Conservation (phyloP, 2,329 filamentous ascomycete genomes). For the Ophiosphaerella korrae region DNA sequence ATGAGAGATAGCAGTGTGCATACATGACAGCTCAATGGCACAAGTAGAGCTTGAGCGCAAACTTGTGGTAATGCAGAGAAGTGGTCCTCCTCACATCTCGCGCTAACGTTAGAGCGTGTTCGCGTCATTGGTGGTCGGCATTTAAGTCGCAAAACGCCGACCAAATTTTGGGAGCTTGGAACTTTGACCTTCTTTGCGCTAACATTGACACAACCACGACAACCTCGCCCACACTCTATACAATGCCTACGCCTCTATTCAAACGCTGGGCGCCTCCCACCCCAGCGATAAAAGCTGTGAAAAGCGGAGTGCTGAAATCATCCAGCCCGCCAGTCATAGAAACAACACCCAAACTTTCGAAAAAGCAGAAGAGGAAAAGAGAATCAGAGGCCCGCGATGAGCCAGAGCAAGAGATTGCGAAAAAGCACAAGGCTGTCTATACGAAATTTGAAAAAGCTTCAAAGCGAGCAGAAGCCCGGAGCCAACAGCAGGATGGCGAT, state of each 20-base stretch:
- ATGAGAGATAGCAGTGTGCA: conserved; percentile 8
- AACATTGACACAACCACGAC: background rate
- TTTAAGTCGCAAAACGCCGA: conserved; percentile 26
- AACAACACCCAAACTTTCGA: conserved; percentile 22
- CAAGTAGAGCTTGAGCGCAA: background rate
- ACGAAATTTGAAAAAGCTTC: conserved; percentile 53
- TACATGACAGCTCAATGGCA: conserved; percentile 29
- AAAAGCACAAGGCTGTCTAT: conserved; percentile 49
- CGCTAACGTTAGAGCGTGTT: conserved; percentile 18
- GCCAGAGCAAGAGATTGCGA: conserved; percentile 35
- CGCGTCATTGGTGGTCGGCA: conserved; percentile 34
- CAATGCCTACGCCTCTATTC: conserved; percentile 56
- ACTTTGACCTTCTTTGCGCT: background rate
- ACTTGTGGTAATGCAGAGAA: background rate
- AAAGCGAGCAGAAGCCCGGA: conserved; percentile 31
- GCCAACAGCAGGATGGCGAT: conserved; percentile 16
- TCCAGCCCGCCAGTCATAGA: conserved; percentile 5
- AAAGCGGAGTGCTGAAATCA: background rate
- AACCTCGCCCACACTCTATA: conserved; percentile 6
- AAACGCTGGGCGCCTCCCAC: conserved; percentile 54
- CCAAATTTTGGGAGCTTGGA: conserved; percentile 28
- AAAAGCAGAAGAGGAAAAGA: conserved; percentile 44
- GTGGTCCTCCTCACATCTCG: conserved; percentile 5
- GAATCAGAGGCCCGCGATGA: conserved; percentile 26
- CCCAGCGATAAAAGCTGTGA: conserved; percentile 6